A percentile compares a stretch with the other conserved stretches of the same genome.
phyloP scores from a whole-genome alignment of 805 yeast species.

The Starmerella bombi region DNA sequence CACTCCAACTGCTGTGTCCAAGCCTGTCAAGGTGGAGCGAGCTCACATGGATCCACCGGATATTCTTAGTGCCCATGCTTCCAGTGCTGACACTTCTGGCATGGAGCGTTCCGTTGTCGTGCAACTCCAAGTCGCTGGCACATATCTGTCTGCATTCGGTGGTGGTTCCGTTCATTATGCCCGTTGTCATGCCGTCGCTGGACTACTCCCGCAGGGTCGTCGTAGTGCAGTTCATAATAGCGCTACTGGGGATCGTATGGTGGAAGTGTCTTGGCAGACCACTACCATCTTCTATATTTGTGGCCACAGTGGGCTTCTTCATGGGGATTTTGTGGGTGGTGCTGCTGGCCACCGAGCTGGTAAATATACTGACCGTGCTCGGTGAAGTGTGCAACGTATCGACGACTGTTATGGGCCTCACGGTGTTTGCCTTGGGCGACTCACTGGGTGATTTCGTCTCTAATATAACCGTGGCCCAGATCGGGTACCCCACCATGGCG shows the following conservation, averaged over 20 bases:
- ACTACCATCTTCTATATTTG: slow-evolving; percentile 8
- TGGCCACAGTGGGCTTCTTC: slow-evolving; percentile 42
- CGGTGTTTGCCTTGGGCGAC: slow-evolving; percentile 84
- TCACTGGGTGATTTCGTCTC: slow-evolving; percentile 84
- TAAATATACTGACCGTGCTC: slow-evolving; percentile 46
- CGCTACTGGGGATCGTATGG: slow-evolving; percentile 2
- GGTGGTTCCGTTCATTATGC: slow-evolving; percentile 8
- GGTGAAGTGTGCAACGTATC: slow-evolving; percentile 49
- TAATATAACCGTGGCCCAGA: slow-evolving; percentile 60
- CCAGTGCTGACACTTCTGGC: slow-evolving; percentile 7
- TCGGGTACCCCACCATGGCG: slow-evolving; percentile 82
- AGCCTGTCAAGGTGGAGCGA: slow-evolving; percentile 3
- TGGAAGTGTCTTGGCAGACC: slow-evolving; percentile 7
- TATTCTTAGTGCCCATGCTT: not conserved
- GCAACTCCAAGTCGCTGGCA: not conserved
- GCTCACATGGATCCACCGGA: slow-evolving; percentile 1
- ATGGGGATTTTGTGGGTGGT: slow-evolving; percentile 59
- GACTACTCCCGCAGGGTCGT: not conserved
- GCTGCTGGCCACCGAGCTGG: slow-evolving; percentile 54
- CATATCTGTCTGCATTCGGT: slow-evolving; percentile 8
- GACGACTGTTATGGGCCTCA: slow-evolving; percentile 72
- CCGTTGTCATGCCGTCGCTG: slow-evolving; percentile 5
- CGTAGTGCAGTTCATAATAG: not conserved
- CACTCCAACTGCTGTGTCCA: slow-evolving; percentile 6
- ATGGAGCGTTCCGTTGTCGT: slow-evolving; percentile 9